Evolutionary conservation across 352 stramenopile species (phyloP).

Genomic region (Phytophthora sp.): DNA sequence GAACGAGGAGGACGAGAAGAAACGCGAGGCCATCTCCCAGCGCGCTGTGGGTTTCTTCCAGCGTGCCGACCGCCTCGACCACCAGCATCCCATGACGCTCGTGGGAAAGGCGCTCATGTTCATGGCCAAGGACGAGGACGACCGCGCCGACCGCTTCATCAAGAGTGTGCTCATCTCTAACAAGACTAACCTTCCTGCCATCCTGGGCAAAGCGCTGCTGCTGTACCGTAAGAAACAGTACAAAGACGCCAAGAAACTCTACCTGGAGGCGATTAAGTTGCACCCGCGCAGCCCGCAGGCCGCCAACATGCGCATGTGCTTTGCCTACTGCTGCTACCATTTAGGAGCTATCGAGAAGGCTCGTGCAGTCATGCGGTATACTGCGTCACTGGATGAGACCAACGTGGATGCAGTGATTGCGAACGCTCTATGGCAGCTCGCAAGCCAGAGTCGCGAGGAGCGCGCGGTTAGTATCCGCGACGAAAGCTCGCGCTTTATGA

Average conservation of each 20-base stretch:
- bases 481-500: constrained; percentile 91
- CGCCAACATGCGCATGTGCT: constrained; percentile 94
- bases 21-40: constrained; percentile 79
- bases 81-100: constrained; percentile 90
- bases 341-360: constrained; percentile 92
- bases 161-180: constrained; percentile 92
- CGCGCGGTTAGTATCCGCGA: constrained; percentile 80
- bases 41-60: constrained; percentile 88
- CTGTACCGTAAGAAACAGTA: constrained; percentile 91
- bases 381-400: constrained; percentile 81
- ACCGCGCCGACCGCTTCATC: constrained; percentile 90
- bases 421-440: constrained; percentile 92
- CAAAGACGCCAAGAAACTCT: constrained; percentile 91
- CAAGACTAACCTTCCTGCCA: constrained; percentile 87
- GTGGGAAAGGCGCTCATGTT: constrained; percentile 94
- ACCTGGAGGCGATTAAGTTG: constrained; percentile 94
- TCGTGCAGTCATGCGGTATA: constrained; percentile 85
- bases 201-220: constrained; percentile 86
- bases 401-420: constrained; percentile 96
- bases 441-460: constrained; percentile 78
- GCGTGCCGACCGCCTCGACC: constrained; percentile 86
- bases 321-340: constrained; percentile 96
- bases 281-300: constrained; percentile 92
- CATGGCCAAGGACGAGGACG: constrained; percentile 92
- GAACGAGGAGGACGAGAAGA: constrained; percentile 91